Evolutionary conservation across 2,329 filamentous ascomycete genomes (phyloP).

Genomic region (Verticillium albo-atrum): DNA sequence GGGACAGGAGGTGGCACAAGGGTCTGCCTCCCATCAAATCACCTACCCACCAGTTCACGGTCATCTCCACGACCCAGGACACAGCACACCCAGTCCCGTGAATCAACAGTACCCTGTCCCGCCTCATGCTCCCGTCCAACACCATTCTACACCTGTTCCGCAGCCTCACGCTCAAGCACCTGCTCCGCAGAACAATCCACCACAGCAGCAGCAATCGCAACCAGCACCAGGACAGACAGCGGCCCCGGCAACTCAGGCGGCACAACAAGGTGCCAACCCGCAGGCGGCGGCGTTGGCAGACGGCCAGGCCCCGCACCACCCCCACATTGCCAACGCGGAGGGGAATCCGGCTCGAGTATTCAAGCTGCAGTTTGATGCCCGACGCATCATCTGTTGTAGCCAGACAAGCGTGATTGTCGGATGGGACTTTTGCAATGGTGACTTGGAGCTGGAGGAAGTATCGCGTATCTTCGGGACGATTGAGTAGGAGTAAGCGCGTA

Average conservation of each 20-base stretch:
- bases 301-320: constrained; percentile 30
- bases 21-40: not conserved
- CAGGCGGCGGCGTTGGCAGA: constrained; percentile 11
- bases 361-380: constrained; percentile 93
- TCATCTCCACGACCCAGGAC: constrained; percentile 7
- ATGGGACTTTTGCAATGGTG: constrained; percentile 94
- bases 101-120: constrained; percentile 4
- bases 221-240: not conserved
- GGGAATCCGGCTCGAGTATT: constrained; percentile 66
- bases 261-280: constrained; percentile 1
- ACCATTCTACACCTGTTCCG: constrained; percentile 8
- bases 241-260: too few species aligned
- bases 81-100: not conserved
- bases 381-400: constrained; percentile 90
- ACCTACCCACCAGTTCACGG: constrained; percentile 2
- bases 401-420: constrained; percentile 90
- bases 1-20: not conserved
- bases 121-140: constrained; percentile 8
- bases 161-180: not conserved
- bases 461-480: constrained; percentile 71
- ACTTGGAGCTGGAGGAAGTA: constrained; percentile 73
- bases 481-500: constrained; percentile 21
- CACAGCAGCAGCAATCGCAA: constrained; percentile 3
- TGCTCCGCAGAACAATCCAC: not conserved
- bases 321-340: constrained; percentile 41